Base-by-base conservation (phyloP, 805 yeast genomes). In the Starmerella sp. region DNA sequence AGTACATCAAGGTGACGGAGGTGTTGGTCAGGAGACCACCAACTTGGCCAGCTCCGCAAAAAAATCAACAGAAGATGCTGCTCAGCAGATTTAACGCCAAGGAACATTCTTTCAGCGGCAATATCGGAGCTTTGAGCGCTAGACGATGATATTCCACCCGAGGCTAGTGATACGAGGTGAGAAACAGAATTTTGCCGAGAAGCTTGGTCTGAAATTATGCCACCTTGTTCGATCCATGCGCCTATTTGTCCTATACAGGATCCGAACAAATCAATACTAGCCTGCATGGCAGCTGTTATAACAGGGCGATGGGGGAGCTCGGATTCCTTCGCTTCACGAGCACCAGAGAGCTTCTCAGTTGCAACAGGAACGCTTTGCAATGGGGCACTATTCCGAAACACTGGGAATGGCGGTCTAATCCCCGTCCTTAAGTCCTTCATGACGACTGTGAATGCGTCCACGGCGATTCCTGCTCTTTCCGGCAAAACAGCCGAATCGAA, bases 31-130 rank as follows among this genome's bases (percentile, higher is more conserved):
- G 74, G 68, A 2, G 55, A 51, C 59, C 60, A 60, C 61, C 85
- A 78, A 80, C 90, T 84, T 0, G 97, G 93, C 45, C 84, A 72
- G 2, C 84, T 75, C 34, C 86, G 86, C 1, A 89, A 73, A 17
- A 53, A 54, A 8, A 51, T 44, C 4, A 56, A 45, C 37, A 60
- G 39, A 2, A 60, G 55, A 6, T 56, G 53, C 28, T 59, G 57
- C 30, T 60, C 62, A 8, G 61, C 43, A 4, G 57, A 49, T 29
- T 48, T 49, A 17, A 59, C 14, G 4, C 62, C 62, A n/a, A 43
- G 22, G 1, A 38, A 45, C 8, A 8, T 22, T 15, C 37, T n/a
- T 10, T 34, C 48, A 9, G 15, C 9, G 4, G 46, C 39, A 2
- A 37, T 13, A 3, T 47, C 22, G 5, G 35, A 8, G 2, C 17